Evolutionary conservation across 352 stramenopile genomes (phyloP).

Genomic region (Pythium brassicae): DNA sequence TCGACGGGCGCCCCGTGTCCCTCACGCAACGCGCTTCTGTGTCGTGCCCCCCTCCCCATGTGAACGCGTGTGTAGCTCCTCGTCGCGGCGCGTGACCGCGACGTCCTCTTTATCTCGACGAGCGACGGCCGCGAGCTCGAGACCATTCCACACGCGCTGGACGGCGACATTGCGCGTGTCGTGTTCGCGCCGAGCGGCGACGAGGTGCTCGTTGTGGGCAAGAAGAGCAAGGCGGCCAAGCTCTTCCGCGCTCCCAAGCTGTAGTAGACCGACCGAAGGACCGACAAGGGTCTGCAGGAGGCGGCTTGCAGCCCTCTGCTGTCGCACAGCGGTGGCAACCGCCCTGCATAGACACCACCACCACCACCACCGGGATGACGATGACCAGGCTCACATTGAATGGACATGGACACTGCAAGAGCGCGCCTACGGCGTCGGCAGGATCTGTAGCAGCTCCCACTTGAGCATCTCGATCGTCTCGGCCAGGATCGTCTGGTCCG

Average conservation of each 20-base stretch:
- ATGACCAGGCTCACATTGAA: neutral
- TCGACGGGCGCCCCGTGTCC: neutral
- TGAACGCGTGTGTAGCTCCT: constrained; percentile 49
- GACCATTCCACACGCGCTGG: constrained; percentile 50
- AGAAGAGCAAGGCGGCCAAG: constrained; percentile 61
- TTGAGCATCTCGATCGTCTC: constrained; percentile 72
- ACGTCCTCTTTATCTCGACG: constrained; percentile 59
- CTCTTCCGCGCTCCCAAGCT: constrained; percentile 53
- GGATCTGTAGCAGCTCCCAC: constrained; percentile 54
- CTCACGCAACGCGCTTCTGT: neutral
- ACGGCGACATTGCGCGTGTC: constrained; percentile 60
- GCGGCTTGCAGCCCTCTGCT: no score
- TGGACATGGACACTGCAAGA: neutral
- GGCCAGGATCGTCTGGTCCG: constrained; percentile 57
- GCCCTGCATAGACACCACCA: neutral
- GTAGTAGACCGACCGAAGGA: constrained; percentile 7
- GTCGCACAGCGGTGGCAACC: neutral
- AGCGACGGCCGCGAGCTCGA: constrained; percentile 42
- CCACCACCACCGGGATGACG: neutral
- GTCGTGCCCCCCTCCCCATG: neutral
- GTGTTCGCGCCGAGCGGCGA: constrained; percentile 51
- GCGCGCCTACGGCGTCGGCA: constrained; percentile 27
- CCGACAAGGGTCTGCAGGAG: no score
- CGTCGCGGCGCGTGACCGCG: constrained; percentile 41
- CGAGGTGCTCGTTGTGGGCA: constrained; percentile 66